These are phyloP conservation scores for Tricholoma flavovirens DNA, from an alignment of 768 basidiomycete species.

Conservation along the genomic window DNA sequence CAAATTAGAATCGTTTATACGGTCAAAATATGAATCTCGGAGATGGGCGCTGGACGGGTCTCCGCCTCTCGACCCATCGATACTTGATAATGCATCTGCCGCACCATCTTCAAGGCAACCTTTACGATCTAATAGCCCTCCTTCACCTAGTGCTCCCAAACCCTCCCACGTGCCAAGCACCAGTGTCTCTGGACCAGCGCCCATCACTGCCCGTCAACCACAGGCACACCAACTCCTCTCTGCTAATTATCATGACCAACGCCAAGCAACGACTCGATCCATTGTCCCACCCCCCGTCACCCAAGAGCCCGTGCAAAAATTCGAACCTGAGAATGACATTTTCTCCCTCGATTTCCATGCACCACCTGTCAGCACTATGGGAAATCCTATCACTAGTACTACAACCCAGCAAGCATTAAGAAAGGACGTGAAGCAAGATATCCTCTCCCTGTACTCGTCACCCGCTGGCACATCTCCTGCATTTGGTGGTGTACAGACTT, in stretches of 20 bases:
- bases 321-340: slow-evolving; percentile 52
- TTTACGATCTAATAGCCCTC: slow-evolving; percentile 14
- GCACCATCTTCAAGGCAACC: slow-evolving; percentile 21
- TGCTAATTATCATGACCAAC: slow-evolving; percentile 23
- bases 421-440: slow-evolving; percentile 81
- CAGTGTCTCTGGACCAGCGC: slow-evolving; percentile 24
- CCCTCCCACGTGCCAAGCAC: slow-evolving; percentile 25
- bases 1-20: slow-evolving; percentile 97
- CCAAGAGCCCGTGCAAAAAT: slow-evolving; percentile 23
- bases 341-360: slow-evolving; percentile 86
- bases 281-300: slow-evolving; percentile 11
- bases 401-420: slow-evolving; percentile 31
- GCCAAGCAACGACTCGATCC: slow-evolving; percentile 13
- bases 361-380: slow-evolving; percentile 33
- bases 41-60: slow-evolving; percentile 95
- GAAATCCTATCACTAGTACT: slow-evolving; percentile 7
- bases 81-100: slow-evolving; percentile 48
- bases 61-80: slow-evolving; percentile 73
- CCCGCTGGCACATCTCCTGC: slow-evolving; percentile 29
- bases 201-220: slow-evolving; percentile 36
- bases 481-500: slow-evolving; percentile 22
- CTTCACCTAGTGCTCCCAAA: slow-evolving; percentile 17
- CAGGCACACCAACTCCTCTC: slow-evolving; percentile 56
- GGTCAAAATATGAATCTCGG: slow-evolving; percentile 91
- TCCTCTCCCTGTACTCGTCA: slow-evolving; percentile 73